Evolutionary conservation across 495 filamentous ascomycete genomes (phyloP), one percentile per base, ranked within the genome.

Genomic region (Extremus antarcticus): DNA sequence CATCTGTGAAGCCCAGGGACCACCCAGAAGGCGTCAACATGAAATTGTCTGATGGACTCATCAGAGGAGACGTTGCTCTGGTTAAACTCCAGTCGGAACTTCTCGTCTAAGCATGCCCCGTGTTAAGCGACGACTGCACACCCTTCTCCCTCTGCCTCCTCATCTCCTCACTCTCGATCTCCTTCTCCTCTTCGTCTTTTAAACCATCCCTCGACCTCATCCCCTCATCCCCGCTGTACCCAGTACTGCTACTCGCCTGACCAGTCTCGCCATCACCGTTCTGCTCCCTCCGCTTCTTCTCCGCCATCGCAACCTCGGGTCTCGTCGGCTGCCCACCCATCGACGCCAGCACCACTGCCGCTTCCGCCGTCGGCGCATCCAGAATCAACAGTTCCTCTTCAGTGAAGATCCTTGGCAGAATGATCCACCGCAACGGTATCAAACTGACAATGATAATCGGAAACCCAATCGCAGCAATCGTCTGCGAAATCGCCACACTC

Each of bases 401-500:
- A 0, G 72, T 74, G 59, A 96, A 86, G 69, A 77, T 82, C 40
- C 71, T 70, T 2, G 90, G 89, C 55, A 97, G 61, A n/a, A 91
- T 41, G 51, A 83, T 75, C 9, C 82, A 82, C 9, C 91, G 73
- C 1, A 87, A 66, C 0, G 90, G 91, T n/a, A 96, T 83, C 16
- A 95, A 70, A 17, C 81, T 62, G 13, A 94, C 63, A 64, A 97
- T 94, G 52, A 95, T 79, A 8, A 95, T 79, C 2, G 91, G 91
- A 65, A 95, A 97, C 1, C 91, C 69, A 40, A 97, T 92, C 16
- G 91, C 91, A 9, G 88, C 91, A 48, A 95, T 87, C 0, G 91
- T 95, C 69, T 96, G 90, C 9, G 89, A 91, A 61, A 95, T 91
- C n/a, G 88, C 90, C 66, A 97, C 92, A 1, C 87, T 94, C 1